Evolutionary conservation across 2,329 filamentous ascomycete genomes (phyloP), one percentile per base, ranked within the genome.

Genomic region (Coleophoma crateriformis): DNA sequence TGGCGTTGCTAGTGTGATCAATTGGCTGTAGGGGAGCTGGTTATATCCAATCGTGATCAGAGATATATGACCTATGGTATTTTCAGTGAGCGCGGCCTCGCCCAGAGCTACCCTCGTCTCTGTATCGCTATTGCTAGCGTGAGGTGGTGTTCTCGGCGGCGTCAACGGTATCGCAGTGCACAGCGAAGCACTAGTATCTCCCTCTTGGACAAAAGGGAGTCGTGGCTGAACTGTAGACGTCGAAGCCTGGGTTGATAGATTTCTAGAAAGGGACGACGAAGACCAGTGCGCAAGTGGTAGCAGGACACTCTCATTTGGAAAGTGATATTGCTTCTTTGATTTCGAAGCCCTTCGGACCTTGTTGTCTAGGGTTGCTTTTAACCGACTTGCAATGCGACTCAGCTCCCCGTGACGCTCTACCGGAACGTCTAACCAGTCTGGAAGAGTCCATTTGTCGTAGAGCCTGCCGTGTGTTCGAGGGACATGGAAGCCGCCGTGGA

Each of bases 401-500:
- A 60, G 43, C 3, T 49, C 38, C 13, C 11, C 15, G 6, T 35
- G 42, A 13, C 50, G 46, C 10, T 54, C 46, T 47, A 14, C 7
- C 1, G 58, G 53, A 46, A 56, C 33, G 11, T 54, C 42, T 19
- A 63, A 10, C 56, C 53, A 55, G 56, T 63, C 39, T 17, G 74
- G 74, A 2, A 77, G 54, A 11, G 68, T 64, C 75, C 74, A 79
- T 7, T 63, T 61, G 0, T 66, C 59, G 55, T 78, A 77, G 2
- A 79, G 50, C 35, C 51, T 67, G 3, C 72, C 71, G 52, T 78
- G 73, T 2, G 64, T 68, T 40, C 61, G 63, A 4, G 72, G 69
- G 1, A 67, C 68, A 40, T 70, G 54, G 39, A 73, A 70, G 38
- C 62, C 64, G 3, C 69, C 67, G 50, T 76, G 69, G 14, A 68